A percentile compares a stretch with the other conserved stretches of the same genome.
These are phyloP conservation scores for Hemisphaericaspora xylanilytica DNA, from an alignment of 1,139 yeast genomes.

Conservation along the genomic window DNA sequence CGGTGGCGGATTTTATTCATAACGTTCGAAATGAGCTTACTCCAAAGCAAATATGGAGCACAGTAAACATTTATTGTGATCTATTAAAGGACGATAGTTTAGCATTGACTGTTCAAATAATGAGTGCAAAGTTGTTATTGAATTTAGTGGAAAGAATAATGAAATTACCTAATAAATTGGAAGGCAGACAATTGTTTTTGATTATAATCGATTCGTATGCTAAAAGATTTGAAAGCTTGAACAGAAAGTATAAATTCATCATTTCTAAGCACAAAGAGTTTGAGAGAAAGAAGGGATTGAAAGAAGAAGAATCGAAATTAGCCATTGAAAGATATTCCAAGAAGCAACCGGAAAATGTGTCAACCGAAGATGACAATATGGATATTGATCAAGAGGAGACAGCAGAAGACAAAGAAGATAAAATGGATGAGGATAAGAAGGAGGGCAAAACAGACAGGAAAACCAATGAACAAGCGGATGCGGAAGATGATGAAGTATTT, in stretches of 20 bases:
- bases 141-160: conserved; percentile 87
- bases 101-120: conserved; percentile 89
- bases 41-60: conserved; percentile 82
- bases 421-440: conserved; percentile 18
- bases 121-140: conserved; percentile 89
- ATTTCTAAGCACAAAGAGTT: conserved; percentile 60
- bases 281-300: conserved; percentile 40
- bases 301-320: conserved; percentile 44
- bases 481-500: conserved; percentile 28
- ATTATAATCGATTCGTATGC: conserved; percentile 86
- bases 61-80: conserved; percentile 79
- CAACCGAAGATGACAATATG: conserved; percentile 12
- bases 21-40: conserved; percentile 84
- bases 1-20: conserved; percentile 94
- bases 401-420: conserved; percentile 20
- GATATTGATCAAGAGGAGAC: conserved; percentile 18
- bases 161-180: conserved; percentile 77
- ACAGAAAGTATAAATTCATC: conserved; percentile 67
- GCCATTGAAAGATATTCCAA: conserved; percentile 42
- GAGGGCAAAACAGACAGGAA: conserved; percentile 12
- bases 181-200: conserved; percentile 81
- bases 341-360: conserved; percentile 13
- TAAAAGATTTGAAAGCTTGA: conserved; percentile 73
- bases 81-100: conserved; percentile 79
- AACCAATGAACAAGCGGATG: conserved; percentile 21